A percentile compares a stretch with the other conserved stretches of the same genome.
Conservation (phyloP, 2,329 filamentous ascomycete species). For the Phialophora expanda region DNA sequence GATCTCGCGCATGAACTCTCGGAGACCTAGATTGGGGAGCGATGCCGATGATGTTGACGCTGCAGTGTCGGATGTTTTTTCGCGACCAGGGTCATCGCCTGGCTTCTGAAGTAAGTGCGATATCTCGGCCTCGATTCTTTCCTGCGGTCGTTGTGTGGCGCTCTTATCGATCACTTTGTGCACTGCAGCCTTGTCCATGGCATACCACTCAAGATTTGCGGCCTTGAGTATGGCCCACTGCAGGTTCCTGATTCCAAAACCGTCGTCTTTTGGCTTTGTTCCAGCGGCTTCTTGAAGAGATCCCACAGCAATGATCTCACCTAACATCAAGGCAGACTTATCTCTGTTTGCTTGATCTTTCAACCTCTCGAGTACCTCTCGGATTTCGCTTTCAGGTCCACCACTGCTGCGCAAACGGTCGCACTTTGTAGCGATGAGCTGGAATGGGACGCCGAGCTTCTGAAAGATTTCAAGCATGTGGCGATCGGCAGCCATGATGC, state of each 20-base stretch:
- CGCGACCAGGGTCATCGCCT: not conserved
- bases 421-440: slow-evolving; percentile 70
- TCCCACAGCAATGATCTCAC: slow-evolving; percentile 38
- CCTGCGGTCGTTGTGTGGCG: slow-evolving; percentile 5
- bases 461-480: slow-evolving; percentile 63
- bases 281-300: slow-evolving; percentile 22
- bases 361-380: slow-evolving; percentile 21
- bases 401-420: slow-evolving; percentile 60
- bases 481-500: slow-evolving; percentile 65
- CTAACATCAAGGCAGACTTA: slow-evolving; percentile 41
- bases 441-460: slow-evolving; percentile 63
- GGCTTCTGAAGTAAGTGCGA: slow-evolving; percentile 10
- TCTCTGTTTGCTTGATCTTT: slow-evolving; percentile 23
- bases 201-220: slow-evolving; percentile 58
- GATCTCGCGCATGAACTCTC: slow-evolving; percentile 32
- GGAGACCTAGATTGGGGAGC: slow-evolving; percentile 18
- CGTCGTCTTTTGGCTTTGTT: slow-evolving; percentile 54
- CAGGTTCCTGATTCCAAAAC: slow-evolving; percentile 65
- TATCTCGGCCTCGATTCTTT: slow-evolving; percentile 12
- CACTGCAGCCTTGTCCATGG: slow-evolving; percentile 34
- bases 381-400: slow-evolving; percentile 26
- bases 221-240: slow-evolving; percentile 69
- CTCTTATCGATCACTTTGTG: slow-evolving; percentile 28
- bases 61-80: not conserved
- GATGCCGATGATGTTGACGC: not conserved